phyloP scores from a whole-genome alignment of 1,284 basidiomycete genomes.

The Trametes polyzona region DNA sequence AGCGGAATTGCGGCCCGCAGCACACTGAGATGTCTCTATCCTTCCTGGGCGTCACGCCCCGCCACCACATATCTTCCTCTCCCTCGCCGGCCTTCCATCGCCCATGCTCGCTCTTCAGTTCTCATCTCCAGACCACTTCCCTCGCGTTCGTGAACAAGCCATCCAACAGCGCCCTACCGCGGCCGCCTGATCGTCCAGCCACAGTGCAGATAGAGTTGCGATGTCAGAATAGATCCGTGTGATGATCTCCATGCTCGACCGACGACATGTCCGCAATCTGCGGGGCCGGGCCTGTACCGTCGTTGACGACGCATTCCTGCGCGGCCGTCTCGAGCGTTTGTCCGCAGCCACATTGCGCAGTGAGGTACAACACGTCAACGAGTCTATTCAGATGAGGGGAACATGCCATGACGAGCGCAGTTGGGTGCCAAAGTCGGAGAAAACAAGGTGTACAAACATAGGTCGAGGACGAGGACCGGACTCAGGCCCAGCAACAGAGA shows the following conservation, averaged over 20 bases:
- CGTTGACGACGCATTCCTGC: background rate
- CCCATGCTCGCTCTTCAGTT: background rate
- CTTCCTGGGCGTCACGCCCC: slow-evolving; percentile 5
- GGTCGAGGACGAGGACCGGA: no score
- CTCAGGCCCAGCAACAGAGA: background rate
- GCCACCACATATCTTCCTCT: background rate
- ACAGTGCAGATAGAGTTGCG: slow-evolving; percentile 6
- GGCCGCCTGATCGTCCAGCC: background rate
- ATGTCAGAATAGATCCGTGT: background rate
- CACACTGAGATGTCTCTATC: background rate
- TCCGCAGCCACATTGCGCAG: background rate
- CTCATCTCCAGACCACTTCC: background rate
- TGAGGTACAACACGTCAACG: no score
- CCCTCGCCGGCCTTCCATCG: background rate
- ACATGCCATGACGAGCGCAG: background rate
- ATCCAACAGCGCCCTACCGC: slow-evolving; percentile 3
- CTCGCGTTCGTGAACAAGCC: background rate
- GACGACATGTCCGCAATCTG: background rate
- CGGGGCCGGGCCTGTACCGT: slow-evolving; percentile 2
- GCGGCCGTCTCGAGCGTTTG: background rate
- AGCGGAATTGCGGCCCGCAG: slow-evolving; percentile 22
- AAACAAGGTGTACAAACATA: slow-evolving; percentile 1
- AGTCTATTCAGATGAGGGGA: background rate
- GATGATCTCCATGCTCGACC: background rate
- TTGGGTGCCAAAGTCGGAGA: background rate